These are phyloP conservation scores for Sclerotinia sclerotiorum DNA, from an alignment of 2,329 filamentous ascomycete species.

Conservation along the genomic window DNA sequence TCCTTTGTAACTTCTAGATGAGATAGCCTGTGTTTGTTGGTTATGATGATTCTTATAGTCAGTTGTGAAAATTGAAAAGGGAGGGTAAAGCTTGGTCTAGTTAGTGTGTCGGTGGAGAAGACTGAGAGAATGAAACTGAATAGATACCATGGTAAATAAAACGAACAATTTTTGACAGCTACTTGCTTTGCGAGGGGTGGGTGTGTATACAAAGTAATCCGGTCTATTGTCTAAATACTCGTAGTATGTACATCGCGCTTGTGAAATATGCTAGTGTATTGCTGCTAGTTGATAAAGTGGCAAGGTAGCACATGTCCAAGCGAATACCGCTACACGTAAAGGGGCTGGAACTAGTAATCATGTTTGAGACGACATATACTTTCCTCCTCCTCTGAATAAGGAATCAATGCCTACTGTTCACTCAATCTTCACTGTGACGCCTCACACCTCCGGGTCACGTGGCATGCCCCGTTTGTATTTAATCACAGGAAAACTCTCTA, in stretches of 20 bases:
- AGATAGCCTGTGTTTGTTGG: neutral
- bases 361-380: neutral
- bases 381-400: neutral
- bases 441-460: no score
- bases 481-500: no score
- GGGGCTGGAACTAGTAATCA: neutral
- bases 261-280: no score
- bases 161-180: neutral
- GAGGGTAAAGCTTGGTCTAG: neutral
- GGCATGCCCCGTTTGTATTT: no score
- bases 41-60: slow-evolving; percentile 1
- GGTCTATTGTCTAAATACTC: no score
- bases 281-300: no score
- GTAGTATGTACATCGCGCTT: no score
- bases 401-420: neutral
- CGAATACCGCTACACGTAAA: neutral
- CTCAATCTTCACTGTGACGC: no score
- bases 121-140: neutral
- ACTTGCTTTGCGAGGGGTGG: neutral
- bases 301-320: no score
- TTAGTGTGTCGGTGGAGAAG: neutral
- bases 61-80: slow-evolving; percentile 2
- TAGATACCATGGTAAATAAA: slow-evolving; percentile 5
- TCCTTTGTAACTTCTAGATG: slow-evolving; percentile 15
- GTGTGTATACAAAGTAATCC: neutral